Conservation (phyloP, 306 rosid species). For the Geum urbanum region DNA sequence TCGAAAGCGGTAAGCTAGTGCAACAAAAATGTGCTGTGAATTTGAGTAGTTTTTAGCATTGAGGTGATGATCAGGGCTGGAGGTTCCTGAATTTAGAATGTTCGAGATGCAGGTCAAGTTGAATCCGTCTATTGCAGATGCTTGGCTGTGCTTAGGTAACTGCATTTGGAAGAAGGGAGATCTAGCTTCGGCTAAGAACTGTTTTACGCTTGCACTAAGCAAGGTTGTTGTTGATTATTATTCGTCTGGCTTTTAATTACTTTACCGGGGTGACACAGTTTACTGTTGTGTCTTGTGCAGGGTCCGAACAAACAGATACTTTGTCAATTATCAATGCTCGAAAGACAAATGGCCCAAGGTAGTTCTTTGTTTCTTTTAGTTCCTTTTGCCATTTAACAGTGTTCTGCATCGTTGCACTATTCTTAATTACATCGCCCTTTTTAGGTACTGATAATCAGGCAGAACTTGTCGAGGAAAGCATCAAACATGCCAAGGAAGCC, state of each 20-base stretch:
- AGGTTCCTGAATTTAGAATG: conserved; percentile 17
- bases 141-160: conserved; percentile 94
- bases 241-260: no score
- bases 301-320: conserved; percentile 75
- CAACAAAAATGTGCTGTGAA: conserved; percentile 12
- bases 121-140: conserved; percentile 92
- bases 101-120: conserved; percentile 75
- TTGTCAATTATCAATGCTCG: conserved; percentile 90
- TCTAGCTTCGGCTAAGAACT: conserved; percentile 72
- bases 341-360: conserved; percentile 93
- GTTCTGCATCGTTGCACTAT: conserved; percentile 9
- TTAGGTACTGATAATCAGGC: conserved; percentile 77
- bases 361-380: conserved; percentile 21
- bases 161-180: conserved; percentile 99
- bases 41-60: conserved; percentile 10
- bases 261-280: no score
- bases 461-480: conserved; percentile 92
- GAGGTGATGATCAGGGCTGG: conserved; percentile 12
- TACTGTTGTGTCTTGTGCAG: conserved; percentile 34
- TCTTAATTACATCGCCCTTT: conserved; percentile 15
- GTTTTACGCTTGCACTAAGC: conserved; percentile 71
- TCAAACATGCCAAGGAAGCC: conserved; percentile 86
- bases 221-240: conserved; percentile 49
- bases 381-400: conserved; percentile 8
- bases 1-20: conserved; percentile 86